Base-by-base conservation (phyloP, 345 rosid species). In the Dipteronia sinensis region DNA sequence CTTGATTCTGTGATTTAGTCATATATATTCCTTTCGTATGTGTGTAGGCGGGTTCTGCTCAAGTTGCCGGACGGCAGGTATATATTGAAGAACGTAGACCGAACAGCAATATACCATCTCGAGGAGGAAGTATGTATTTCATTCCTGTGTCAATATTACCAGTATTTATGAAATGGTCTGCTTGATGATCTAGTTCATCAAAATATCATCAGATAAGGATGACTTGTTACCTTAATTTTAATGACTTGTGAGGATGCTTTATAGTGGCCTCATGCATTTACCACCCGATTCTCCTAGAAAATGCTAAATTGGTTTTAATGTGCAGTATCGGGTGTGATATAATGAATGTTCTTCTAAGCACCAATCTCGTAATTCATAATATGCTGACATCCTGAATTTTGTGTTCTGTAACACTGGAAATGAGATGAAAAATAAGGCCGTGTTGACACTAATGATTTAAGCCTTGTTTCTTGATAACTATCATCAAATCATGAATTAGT, bases 51-150 rank as follows among this genome's bases (percentile, higher is more conserved):
- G 87, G 88, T n/a, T 81, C 75, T 69, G 87, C 87, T 61, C 78
- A 78, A 71, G 90, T 89, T 59, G 89, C 88, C 17, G 93, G 91
- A 67, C 86, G 87, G 75, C 91, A 85, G 56, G 93, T 90, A 19
- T 86, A 86, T 80, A 88, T 91, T 55, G 96, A 91, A 79, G 93
- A 87, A 72, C 89, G 93, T 59, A 91, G 93, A 85, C 89, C 87
- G 9, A 90, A 87, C 73, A 87, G 86, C 85, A 84, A 82, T 73
- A 84, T 87, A 49, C 93, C 93, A 53, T 82, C 79, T 61, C 92
- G 92, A 76, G 87, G 84, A 58, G 89, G 88, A 86, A 90, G 92
- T 91, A 86, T 1, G 90, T 67, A 20, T 55, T 78, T 76, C 55
- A 47, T 23, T 67, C 67, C 44, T 17, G 3, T 34, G 2, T 72